Base-by-base conservation (phyloP, 352 stramenopile genomes). In the Pythium aquatile region DNA sequence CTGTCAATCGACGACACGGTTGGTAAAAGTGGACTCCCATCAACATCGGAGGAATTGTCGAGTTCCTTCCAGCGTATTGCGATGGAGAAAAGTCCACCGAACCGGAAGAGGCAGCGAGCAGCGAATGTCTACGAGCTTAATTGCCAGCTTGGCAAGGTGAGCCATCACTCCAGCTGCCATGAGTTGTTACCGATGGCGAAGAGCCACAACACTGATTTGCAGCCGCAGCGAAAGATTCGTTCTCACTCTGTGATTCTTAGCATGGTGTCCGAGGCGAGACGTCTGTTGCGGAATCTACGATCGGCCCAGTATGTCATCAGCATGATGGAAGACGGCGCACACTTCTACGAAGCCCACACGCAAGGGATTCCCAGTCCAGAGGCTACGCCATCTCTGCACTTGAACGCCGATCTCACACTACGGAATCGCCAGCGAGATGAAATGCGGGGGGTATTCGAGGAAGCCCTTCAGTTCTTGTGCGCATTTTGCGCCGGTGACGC, bases 261-360 rank as follows among this genome's bases (percentile, higher is more conserved):
- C 0, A 78, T 80, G 32, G 54, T 62, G 11, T 49, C 74, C 30
- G 79, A 90, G 78, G 78, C 79, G 46, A 68, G 65, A 5, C 76
- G 83, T 4, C 63, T 92, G 42, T 61, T 92, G 35, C 68, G 79
- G 16, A 92, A 92, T 56, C 47, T 90, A 28, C 66, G 68, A 57
- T 79, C 78, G 13, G 70, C 79, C 10, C 69, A 89, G 42, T 83
- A 87, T 56, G 77, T 88, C 9, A 56, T 89, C 13, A 83, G 70
- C 20, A 88, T 92, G 77, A 72, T 92, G 55, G 65, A 76, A 20
- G 81, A 89, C 70, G 83, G 83, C 9, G 80, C 79, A 13, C 81
- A 92, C 58, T 88, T 88, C 49, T 92, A 85, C 20, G 79, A 89
- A 54, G 77, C 76, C 0, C 78, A 90, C 55, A 47, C 80, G 56